phyloP scores from a whole-genome alignment of 495 filamentous ascomycete genomes.

The Penicilliopsis zonata region DNA sequence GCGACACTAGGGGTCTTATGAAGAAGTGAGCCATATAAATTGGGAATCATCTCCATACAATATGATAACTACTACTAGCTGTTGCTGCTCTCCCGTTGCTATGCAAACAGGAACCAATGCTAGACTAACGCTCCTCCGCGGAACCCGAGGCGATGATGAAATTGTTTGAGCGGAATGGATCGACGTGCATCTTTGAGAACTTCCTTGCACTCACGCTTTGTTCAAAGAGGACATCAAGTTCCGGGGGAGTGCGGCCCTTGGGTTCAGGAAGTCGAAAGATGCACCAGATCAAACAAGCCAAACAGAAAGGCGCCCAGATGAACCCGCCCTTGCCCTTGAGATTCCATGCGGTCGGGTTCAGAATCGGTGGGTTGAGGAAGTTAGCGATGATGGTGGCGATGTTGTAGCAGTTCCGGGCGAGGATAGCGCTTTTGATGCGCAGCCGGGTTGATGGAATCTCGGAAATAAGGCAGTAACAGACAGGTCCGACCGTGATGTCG shows the following conservation, averaged over 20 bases:
- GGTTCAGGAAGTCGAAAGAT: conserved; percentile 62
- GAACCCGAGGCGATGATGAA: no score
- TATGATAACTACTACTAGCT: no score
- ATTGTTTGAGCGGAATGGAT: no score
- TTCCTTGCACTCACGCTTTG: conserved; percentile 44
- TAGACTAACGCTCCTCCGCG: no score
- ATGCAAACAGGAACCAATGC: no score
- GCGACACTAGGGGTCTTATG: no score
- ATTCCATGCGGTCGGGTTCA: conserved; percentile 57
- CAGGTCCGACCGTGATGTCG: conserved; percentile 56
- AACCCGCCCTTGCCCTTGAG: conserved; percentile 56
- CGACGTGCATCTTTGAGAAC: no score
- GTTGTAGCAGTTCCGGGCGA: conserved; percentile 55
- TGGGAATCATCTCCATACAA: no score
- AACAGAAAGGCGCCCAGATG: conserved; percentile 58
- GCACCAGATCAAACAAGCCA: conserved; percentile 48
- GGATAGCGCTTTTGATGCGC: conserved; percentile 53
- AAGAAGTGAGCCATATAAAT: no score
- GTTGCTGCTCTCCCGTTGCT: no score
- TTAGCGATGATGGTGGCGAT: conserved; percentile 49
- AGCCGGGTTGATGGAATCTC: conserved; percentile 56
- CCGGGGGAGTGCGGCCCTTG: conserved; percentile 50
- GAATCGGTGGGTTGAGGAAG: conserved; percentile 54
- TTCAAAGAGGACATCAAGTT: conserved; percentile 56
- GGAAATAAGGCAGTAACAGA: conserved; percentile 61